These are phyloP conservation scores for Malassezia restricta DNA, from an alignment of 1,284 basidiomycete genomes.

Conservation along the genomic window DNA sequence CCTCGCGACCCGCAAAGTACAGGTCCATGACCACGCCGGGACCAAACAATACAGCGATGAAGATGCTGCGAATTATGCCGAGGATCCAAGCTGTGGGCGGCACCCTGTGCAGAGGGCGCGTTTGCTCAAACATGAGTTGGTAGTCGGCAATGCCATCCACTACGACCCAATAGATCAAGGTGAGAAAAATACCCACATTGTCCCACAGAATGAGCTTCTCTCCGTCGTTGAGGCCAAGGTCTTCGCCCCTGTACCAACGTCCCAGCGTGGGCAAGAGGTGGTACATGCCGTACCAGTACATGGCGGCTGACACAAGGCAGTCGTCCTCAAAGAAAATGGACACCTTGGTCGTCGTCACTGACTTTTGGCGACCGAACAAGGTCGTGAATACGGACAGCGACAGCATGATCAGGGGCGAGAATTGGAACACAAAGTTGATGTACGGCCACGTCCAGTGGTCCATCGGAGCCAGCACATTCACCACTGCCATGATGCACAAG, in stretches of 20 bases:
- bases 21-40: constrained; percentile 9
- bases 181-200: neutral
- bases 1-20: constrained; percentile 15
- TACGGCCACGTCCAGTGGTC: constrained; percentile 1
- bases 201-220: constrained; percentile 13
- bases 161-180: constrained; percentile 3
- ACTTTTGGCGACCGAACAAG: neutral
- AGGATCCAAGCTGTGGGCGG: neutral
- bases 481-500: neutral
- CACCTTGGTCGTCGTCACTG: constrained; percentile 2
- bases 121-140: neutral
- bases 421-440: constrained; percentile 10
- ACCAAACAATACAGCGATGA: constrained; percentile 4
- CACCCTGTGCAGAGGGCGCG: neutral
- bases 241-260: neutral
- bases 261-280: neutral
- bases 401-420: constrained; percentile 6
- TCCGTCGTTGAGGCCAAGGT: constrained; percentile 3
- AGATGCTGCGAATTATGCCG: neutral
- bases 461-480: constrained; percentile 1
- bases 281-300: constrained; percentile 8
- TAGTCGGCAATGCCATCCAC: constrained; percentile 11
- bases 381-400: neutral
- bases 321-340: constrained; percentile 5
- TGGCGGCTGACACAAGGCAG: neutral